phyloP scores from a whole-genome alignment of 2,329 filamentous ascomycete genomes.

The Chlorencoelia australis region DNA sequence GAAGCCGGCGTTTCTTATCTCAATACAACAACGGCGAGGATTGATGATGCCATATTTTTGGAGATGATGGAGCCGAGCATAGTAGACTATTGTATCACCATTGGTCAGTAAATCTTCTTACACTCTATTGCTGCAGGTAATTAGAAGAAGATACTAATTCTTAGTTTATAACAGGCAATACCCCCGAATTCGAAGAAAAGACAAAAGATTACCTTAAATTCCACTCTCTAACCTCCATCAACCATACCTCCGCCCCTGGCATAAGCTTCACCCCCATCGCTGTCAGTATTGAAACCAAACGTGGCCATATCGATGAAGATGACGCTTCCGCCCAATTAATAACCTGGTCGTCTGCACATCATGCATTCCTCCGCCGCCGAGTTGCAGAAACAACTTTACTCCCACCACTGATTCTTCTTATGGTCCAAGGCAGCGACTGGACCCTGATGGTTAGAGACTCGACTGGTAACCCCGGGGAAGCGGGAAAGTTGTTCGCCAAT shows the following conservation, averaged over 20 bases:
- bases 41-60: background rate
- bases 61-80: background rate
- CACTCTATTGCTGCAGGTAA: background rate
- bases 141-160: background rate
- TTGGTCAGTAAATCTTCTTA: too few species aligned
- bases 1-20: background rate
- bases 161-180: background rate
- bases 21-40: background rate
- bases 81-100: background rate
- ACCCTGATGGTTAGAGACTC: background rate
- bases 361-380: background rate
- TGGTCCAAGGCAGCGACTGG: background rate
- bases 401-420: background rate
- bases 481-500: background rate
- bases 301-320: background rate
- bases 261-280: background rate
- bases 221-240: background rate
- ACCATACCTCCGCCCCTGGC: background rate
- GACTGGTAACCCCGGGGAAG: background rate
- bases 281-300: background rate
- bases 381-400: background rate
- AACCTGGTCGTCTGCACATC: background rate
- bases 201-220: too few species aligned
- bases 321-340: background rate
- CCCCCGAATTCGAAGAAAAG: background rate